Base-by-base conservation (phyloP, 2,329 filamentous ascomycete species). In the Trichoderma cornu-damae region DNA sequence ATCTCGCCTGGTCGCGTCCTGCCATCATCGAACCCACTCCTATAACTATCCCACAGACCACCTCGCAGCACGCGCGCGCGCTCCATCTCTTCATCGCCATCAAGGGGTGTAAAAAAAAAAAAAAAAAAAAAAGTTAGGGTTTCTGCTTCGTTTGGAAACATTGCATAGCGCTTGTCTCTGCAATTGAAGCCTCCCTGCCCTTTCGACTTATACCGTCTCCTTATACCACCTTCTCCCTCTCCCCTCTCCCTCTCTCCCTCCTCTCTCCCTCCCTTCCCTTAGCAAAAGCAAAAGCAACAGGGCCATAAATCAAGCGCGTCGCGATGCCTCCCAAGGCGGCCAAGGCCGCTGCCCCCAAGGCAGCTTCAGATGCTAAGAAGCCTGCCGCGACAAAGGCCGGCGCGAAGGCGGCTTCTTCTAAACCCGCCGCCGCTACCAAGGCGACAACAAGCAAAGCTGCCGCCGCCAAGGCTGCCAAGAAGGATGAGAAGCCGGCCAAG, bases 291-390 rank as follows among this genome's bases (percentile, higher is more conserved):
- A 26, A 42, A 46, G 32, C 38, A 8, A 32, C 9, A 38, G 30
- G 32, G 6, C 30, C n/a, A n/a, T n/a, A n/a, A n/a, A n/a, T n/a
- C n/a, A n/a, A 50, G 40, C 58, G 58, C 58, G 51, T 63, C 66
- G 65, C 65, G 61, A 72, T 72, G 69, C 65, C 70, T 54, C 64
- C 70, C 38, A 65, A 65, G 64, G 62, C 66, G 43, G 37, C 50
- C 12, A 59, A 59, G 51, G 53, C 53, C 8, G 26, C 48, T 52
- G 62, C 62, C 58, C 37, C 63, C 24, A 69, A 65, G 64, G 60
- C 67, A 34, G 58, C 65, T 34, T 43, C 65, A 26, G 46, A 38
- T 9, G 59, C 68, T 16, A 69, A 67, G 57, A 67, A 67, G 53
- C 42, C 67, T 5, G 32, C 67, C 6, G 55, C 58, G 32, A 40